Conservation (phyloP, 768 basidiomycete species). For the Suillus discolor region DNA sequence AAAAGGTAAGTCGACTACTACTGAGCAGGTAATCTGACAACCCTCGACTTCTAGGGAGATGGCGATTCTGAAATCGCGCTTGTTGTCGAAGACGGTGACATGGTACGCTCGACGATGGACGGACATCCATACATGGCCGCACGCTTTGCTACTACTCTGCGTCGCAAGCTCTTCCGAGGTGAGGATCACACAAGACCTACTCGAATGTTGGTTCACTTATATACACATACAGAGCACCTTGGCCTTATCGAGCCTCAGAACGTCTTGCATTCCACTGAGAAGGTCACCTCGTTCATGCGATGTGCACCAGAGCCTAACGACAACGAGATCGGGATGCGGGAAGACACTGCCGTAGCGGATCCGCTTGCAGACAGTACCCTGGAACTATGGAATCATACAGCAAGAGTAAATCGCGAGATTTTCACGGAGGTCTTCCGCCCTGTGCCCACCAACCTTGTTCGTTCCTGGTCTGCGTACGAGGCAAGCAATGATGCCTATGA, state of each 20-base stretch:
- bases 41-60: slow-evolving; percentile 58
- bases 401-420: slow-evolving; percentile 78
- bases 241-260: slow-evolving; percentile 81
- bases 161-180: slow-evolving; percentile 86
- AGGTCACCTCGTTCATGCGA: slow-evolving; percentile 65
- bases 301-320: slow-evolving; percentile 73
- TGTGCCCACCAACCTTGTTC: slow-evolving; percentile 83
- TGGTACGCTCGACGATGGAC: slow-evolving; percentile 76
- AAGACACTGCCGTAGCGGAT: slow-evolving; percentile 76
- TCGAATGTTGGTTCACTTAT: slow-evolving; percentile 12
- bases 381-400: slow-evolving; percentile 67
- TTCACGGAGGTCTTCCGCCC: slow-evolving; percentile 87
- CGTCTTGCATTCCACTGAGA: slow-evolving; percentile 40
- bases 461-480: slow-evolving; percentile 78
- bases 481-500: slow-evolving; percentile 40
- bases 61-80: slow-evolving; percentile 95
- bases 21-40: neutral
- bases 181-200: slow-evolving; percentile 18
- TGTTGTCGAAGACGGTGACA: slow-evolving; percentile 86
- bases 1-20: slow-evolving; percentile 49
- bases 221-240: slow-evolving; percentile 79
- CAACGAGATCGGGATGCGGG: slow-evolving; percentile 60
- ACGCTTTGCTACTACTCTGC: slow-evolving; percentile 82
- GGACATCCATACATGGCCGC: slow-evolving; percentile 71
- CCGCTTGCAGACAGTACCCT: slow-evolving; percentile 67